Percentiles rank a stretch among this genome's conserved stretches.
These are phyloP conservation scores for Eimeria necatrix DNA, from an alignment of 169 alveolate genomes.

Conservation along the genomic window DNA sequence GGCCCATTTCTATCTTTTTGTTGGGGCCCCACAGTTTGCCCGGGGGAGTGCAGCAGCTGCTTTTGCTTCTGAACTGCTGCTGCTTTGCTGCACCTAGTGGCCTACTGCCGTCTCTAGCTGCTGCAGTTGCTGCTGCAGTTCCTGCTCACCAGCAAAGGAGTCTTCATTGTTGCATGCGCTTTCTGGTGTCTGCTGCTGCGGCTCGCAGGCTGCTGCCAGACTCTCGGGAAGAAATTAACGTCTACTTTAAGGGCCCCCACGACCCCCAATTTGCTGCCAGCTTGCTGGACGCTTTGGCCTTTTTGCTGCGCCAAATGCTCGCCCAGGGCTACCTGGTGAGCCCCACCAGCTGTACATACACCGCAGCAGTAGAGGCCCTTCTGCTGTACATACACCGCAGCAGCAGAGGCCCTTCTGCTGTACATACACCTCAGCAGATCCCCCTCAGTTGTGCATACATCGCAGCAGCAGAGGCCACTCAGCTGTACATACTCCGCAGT, in stretches of 20 bases:
- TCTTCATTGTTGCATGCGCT: background rate
- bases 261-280: background rate
- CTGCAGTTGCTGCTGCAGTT: background rate
- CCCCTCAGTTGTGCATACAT: background rate
- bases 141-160: no score
- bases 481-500: no score
- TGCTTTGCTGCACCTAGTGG: background rate
- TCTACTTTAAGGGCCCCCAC: background rate
- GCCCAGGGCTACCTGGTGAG: slow-evolving; percentile 17
- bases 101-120: background rate
- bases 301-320: background rate
- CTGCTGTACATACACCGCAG: no score
- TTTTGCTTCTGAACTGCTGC: no score
- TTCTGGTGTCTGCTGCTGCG: background rate
- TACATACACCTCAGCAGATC: no score
- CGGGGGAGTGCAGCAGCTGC: no score
- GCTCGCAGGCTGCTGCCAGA: background rate
- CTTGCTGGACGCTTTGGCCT: background rate
- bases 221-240: background rate
- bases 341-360: background rate
- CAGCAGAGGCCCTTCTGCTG: no score
- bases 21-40: no score
- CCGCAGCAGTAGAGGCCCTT: no score
- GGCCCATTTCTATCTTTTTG: no score
- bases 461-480: background rate